phyloP scores from a whole-genome alignment of 2,329 filamentous ascomycete species.

The Xylaria sp. region DNA sequence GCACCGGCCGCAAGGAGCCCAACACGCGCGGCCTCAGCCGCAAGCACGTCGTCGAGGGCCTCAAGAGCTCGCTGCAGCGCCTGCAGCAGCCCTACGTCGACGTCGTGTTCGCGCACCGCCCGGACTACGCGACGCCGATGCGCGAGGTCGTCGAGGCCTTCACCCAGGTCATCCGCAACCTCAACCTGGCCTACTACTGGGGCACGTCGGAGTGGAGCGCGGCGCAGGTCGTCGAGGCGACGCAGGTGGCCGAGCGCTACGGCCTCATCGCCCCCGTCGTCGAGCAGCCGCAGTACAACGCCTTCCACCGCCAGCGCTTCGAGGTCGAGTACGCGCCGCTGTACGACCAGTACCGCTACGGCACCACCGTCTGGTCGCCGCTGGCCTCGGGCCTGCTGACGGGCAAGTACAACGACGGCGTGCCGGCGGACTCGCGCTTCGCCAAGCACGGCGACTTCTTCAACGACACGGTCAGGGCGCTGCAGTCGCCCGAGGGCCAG shows the following conservation, averaged over 20 bases:
- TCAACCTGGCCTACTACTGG: conserved; percentile 66
- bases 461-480: conserved; percentile 64
- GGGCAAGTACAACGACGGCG: conserved; percentile 67
- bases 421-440: conserved; percentile 63
- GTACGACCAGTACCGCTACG: conserved; percentile 59
- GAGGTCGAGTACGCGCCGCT: conserved; percentile 63
- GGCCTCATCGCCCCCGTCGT: conserved; percentile 57
- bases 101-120: conserved; percentile 64
- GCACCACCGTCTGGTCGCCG: conserved; percentile 53
- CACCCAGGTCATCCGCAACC: conserved; percentile 51
- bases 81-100: conserved; percentile 69
- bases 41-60: conserved; percentile 58
- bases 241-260: conserved; percentile 55
- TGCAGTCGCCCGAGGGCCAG: conserved; percentile 61
- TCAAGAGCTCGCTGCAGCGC: conserved; percentile 59
- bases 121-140: conserved; percentile 61
- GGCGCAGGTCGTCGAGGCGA: conserved; percentile 61
- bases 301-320: conserved; percentile 63
- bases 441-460: conserved; percentile 63
- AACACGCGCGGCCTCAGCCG: conserved; percentile 54
- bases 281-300: conserved; percentile 61
- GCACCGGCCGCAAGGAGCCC: conserved; percentile 60
- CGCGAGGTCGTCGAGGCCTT: conserved; percentile 62
- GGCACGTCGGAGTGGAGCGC: conserved; percentile 65
- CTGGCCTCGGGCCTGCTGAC: conserved; percentile 60